These are phyloP conservation scores for Diplodia seriata DNA, from an alignment of 2,329 filamentous ascomycete species.

Conservation along the genomic window DNA sequence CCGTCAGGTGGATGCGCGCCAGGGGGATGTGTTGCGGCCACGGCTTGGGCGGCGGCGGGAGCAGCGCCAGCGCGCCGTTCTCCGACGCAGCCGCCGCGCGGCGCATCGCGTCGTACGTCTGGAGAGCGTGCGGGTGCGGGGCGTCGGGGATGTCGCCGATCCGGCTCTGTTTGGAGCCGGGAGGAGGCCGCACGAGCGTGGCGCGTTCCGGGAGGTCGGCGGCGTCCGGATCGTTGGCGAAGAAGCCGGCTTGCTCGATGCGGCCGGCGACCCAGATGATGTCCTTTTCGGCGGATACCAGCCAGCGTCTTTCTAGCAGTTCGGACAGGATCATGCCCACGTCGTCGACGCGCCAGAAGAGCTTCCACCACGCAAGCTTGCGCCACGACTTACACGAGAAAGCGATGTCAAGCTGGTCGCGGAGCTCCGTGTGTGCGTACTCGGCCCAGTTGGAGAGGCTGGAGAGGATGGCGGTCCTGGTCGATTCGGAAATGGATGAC, in stretches of 20 bases:
- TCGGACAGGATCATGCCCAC: slow-evolving; percentile 83
- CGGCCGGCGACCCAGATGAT: slow-evolving; percentile 84
- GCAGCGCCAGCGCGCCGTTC: background rate
- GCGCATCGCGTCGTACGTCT: slow-evolving; percentile 8
- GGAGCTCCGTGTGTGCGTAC: slow-evolving; percentile 80
- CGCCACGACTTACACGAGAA: slow-evolving; percentile 80
- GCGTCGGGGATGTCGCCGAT: slow-evolving; percentile 18
- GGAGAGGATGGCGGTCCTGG: slow-evolving; percentile 60
- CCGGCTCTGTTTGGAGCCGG: background rate
- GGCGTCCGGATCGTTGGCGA: slow-evolving; percentile 31
- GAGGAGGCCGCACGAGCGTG: background rate
- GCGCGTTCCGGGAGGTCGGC: slow-evolving; percentile 17
- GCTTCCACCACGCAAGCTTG: slow-evolving; percentile 88
- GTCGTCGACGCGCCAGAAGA: slow-evolving; percentile 94
- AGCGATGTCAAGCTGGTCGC: slow-evolving; percentile 77
- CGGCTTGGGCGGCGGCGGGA: slow-evolving; percentile 47
- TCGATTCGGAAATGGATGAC: slow-evolving; percentile 51
- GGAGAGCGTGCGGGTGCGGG: background rate
- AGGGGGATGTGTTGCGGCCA: slow-evolving; percentile 80
- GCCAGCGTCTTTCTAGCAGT: slow-evolving; percentile 77
- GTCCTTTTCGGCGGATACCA: slow-evolving; percentile 78
- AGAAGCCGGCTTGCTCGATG: slow-evolving; percentile 69
- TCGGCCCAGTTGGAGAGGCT: slow-evolving; percentile 77
- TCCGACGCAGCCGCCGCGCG: background rate
- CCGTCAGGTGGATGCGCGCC: slow-evolving; percentile 62